Conservation (phyloP, 306 rosid genomes). For the Malus orientalis region DNA sequence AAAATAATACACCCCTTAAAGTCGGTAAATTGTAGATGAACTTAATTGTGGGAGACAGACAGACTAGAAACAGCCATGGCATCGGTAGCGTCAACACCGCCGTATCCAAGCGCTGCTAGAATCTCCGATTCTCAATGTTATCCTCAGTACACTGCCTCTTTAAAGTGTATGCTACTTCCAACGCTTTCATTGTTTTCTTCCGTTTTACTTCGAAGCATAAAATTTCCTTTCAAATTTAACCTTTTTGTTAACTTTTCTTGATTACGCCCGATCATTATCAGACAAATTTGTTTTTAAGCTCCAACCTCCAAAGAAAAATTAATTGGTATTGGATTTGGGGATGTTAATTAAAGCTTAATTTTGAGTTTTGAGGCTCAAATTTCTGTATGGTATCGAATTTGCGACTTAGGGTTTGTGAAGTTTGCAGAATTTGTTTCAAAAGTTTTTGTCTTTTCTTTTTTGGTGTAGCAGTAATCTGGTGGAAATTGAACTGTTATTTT, state of each 20-base stretch:
- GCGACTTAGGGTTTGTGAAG: background rate
- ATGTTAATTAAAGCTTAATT: background rate
- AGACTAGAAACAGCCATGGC: conserved; percentile 27
- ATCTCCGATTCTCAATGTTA: conserved; percentile 76
- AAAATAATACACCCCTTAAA: too few species aligned
- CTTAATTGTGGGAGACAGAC: too few species aligned
- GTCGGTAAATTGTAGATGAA: background rate
- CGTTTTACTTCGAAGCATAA: background rate
- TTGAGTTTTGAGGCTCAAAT: background rate
- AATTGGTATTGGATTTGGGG: background rate
- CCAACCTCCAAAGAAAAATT: background rate
- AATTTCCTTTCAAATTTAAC: background rate
- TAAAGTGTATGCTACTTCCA: conserved; percentile 46
- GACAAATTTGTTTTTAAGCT: background rate
- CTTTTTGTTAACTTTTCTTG: background rate
- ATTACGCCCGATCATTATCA: background rate
- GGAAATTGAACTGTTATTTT: too few species aligned
- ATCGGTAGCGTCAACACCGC: conserved; percentile 37
- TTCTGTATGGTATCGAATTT: background rate
- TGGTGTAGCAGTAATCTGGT: background rate
- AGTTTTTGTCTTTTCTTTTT: background rate
- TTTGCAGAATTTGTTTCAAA: background rate
- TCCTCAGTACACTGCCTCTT: conserved; percentile 84
- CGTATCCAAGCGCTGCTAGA: conserved; percentile 65
- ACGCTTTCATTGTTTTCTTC: background rate